A percentile compares a stretch with the other conserved stretches of the same genome.
Conservation (phyloP, 306 rosid species). For the Hylodesmum podocarpum region DNA sequence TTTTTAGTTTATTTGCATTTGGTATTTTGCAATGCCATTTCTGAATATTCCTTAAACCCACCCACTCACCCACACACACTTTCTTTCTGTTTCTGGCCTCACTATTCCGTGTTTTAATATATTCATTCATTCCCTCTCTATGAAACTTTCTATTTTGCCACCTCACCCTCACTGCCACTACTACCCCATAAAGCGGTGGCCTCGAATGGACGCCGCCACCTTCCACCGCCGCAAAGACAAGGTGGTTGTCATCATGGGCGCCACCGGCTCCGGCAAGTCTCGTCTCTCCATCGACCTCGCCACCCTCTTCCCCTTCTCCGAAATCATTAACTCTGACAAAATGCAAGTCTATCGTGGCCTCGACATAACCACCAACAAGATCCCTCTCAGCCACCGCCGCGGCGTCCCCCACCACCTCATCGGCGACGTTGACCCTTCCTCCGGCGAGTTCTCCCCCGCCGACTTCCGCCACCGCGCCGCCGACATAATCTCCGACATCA, state of each 20-base stretch:
- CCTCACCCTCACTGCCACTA: conserved; percentile 19
- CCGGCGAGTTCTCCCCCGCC: conserved; percentile 52
- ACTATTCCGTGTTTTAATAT: not conserved
- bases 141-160: conserved; percentile 46
- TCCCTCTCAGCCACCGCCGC: conserved; percentile 52
- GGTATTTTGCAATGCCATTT: not conserved
- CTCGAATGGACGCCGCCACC: conserved; percentile 46
- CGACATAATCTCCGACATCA: conserved; percentile 35
- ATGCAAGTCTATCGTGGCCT: conserved; percentile 83
- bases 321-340: conserved; percentile 86
- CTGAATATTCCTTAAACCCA: conserved; percentile 14
- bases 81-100: not conserved
- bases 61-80: conserved; percentile 37
- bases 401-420: conserved; percentile 77
- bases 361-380: conserved; percentile 87
- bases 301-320: conserved; percentile 52
- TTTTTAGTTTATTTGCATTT: no score
- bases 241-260: conserved; percentile 71
- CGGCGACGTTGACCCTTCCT: conserved; percentile 52
- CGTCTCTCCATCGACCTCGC: conserved; percentile 84
- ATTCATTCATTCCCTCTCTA: conserved; percentile 15
- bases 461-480: conserved; percentile 59
- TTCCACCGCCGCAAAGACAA: conserved; percentile 55
- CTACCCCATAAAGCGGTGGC: not conserved
- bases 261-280: conserved; percentile 90